Evolutionary conservation across 176 grass and related monocot genomes (phyloP), one percentile per base, ranked within the genome.

Genomic region (Ensete glaucum): DNA sequence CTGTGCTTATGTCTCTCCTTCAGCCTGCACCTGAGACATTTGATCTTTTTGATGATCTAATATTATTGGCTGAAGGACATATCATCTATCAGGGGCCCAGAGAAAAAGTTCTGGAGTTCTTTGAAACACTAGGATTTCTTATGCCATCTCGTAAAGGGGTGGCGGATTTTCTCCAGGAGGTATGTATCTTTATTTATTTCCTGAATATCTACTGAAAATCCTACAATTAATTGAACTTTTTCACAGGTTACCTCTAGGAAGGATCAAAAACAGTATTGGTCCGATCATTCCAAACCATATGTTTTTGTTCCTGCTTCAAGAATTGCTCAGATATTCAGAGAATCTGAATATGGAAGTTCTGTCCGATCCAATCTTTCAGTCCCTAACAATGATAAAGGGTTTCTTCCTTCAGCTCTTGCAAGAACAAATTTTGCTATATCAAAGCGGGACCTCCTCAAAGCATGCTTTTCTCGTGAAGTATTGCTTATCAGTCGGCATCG

Each of bases 1-100:
- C 90, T n/a, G 83, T 92, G 54, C 72, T 92, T 64, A 89, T 92
- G 86, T 92, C 90, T 52, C 90, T 92, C 86, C 84, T 92, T 67
- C 90, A 89, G 63, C 86, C 90, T 75, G 86, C 90, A 74, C 90
- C 90, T 64, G 90, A 92, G 81, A 89, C 90, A 64, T 92, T 92
- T 86, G 84, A 81, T 23, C 81, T 92, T 62, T 92, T 92, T 82
- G 90, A 92, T 84, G 90, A 92, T 53, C 72, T 92, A 43, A 89
- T 92, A 81, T 82, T 92, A 64, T 69, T 92, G 49, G 86, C 90
- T 7, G 84, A 92, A 86, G 90, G 90, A 27, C 76, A 86, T 52
- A 89, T 92, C 34, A 74, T 92, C 49, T 92, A 92, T 80, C 84
- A 89, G 59, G 90, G 90, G 16, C 90, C 81, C n/a, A 84, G 2